Evolutionary conservation across 2,329 filamentous ascomycete genomes (phyloP), one percentile per base, ranked within the genome.

Genomic region (Pseudomassariella vexata): DNA sequence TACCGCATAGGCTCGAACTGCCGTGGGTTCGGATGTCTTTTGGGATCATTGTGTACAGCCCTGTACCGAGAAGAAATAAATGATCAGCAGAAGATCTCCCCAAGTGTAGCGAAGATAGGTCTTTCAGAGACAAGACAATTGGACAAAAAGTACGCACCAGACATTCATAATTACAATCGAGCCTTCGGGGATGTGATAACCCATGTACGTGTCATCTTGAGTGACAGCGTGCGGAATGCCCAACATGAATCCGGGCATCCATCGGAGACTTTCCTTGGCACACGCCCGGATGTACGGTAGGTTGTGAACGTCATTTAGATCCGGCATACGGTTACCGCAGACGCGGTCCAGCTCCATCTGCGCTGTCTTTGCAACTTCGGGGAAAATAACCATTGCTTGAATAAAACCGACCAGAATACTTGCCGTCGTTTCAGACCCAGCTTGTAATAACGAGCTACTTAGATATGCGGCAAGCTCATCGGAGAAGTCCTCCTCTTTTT

Each of bases 251-350:
- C 34, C 33, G 3, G 70, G 70, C 35, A 68, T 60, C 70, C 71
- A 76, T 18, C 72, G 57, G 17, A 75, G 49, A n/a, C 64, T 68
- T 51, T 77, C 73, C 48, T 75, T 73, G 20, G 74, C 52, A 16
- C 66, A 66, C 2, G 69, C 70, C 11, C 70, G 57, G 6, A 74
- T 57, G 1, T 63, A 70, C 1, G 69, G 70, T n/a, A 76, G 49
- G 10, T 62, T 50, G 3, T 62, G 50, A 45, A 62, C 64, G 40
- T 76, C 68, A 8, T 57, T 50, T 24, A 66, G 56, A n/a, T 46
- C 60, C 1, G 71, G 70, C 52, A 73, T 59, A 15, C 65, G 59
- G 31, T 68, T 60, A 11, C 68, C 70, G 30, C 66, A 69, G 2
- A 73, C 66, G 6, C 57, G 49, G 41, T 77, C 72, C 11, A 76